phyloP scores from a whole-genome alignment of 2,329 filamentous ascomycete species.

The Diplodia intermedia region DNA sequence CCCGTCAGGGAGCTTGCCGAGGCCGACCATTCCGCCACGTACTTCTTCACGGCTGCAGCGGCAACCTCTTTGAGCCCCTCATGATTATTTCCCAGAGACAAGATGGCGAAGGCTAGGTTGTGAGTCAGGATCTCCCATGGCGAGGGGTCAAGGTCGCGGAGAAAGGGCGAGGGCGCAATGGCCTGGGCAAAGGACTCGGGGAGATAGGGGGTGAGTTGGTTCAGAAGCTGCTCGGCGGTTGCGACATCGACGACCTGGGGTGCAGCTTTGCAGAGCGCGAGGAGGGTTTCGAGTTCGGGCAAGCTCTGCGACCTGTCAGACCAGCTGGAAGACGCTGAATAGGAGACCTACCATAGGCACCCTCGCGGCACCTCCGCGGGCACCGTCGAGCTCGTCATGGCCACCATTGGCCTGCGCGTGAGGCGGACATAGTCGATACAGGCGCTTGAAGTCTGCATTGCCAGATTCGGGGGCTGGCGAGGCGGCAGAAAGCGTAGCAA shows the following conservation, averaged over 20 bases:
- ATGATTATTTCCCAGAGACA: constrained; percentile 80
- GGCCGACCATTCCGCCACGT: constrained; percentile 73
- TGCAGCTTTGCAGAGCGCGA: constrained; percentile 90
- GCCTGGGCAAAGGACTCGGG: constrained; percentile 81
- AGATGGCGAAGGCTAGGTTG: constrained; percentile 78
- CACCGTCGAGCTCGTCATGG: constrained; percentile 35
- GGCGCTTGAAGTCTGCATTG: constrained; percentile 48
- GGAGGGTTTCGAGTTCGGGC: constrained; percentile 87
- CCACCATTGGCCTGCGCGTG: constrained; percentile 32
- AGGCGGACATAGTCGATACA: constrained; percentile 50
- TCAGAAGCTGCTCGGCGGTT: constrained; percentile 78
- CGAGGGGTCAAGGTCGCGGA: constrained; percentile 82
- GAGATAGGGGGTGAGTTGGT: constrained; percentile 82
- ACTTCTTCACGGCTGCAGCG: constrained; percentile 71
- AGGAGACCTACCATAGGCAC: constrained; percentile 48
- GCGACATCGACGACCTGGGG: constrained; percentile 73
- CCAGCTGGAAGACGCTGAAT: not conserved
- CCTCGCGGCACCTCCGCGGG: constrained; percentile 36
- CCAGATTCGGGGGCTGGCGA: constrained; percentile 40
- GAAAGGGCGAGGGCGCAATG: constrained; percentile 80
- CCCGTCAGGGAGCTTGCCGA: constrained; percentile 64
- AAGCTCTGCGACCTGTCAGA: constrained; percentile 65
- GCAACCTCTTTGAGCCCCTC: constrained; percentile 70
- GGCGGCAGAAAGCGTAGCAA: constrained; percentile 56
- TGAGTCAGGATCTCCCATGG: constrained; percentile 86